Evolutionary conservation across 2,329 filamentous ascomycete species (phyloP).

Genomic region (Hypoxylon sp.): DNA sequence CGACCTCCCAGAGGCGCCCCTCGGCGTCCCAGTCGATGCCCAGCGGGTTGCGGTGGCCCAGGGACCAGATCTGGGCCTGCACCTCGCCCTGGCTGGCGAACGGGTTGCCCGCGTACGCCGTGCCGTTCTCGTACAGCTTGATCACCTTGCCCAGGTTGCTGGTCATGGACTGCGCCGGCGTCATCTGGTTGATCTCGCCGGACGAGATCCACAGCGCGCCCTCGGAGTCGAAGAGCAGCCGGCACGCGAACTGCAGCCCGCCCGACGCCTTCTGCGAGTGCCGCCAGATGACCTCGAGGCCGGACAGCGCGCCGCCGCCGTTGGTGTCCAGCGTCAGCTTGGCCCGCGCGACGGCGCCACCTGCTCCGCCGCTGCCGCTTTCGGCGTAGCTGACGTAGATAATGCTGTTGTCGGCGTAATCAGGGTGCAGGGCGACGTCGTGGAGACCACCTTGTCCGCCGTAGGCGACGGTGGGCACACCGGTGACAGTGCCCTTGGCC

Average conservation of each 20-base stretch:
- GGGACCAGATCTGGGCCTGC: slow-evolving; percentile 46
- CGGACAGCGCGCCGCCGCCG: slow-evolving; percentile 44
- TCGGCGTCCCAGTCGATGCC: slow-evolving; percentile 48
- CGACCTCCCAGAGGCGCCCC: slow-evolving; percentile 49
- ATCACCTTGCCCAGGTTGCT: slow-evolving; percentile 49
- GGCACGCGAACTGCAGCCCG: slow-evolving; percentile 45
- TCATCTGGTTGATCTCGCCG: slow-evolving; percentile 47
- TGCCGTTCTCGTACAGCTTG: slow-evolving; percentile 47
- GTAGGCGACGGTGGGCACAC: slow-evolving; percentile 46
- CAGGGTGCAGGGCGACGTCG: slow-evolving; percentile 48
- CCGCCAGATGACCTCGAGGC: slow-evolving; percentile 47
- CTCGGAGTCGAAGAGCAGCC: slow-evolving; percentile 46
- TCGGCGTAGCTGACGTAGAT: slow-evolving; percentile 49
- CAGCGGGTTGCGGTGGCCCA: slow-evolving; percentile 48
- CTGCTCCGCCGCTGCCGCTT: slow-evolving; percentile 38
- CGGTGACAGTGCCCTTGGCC: slow-evolving; percentile 44
- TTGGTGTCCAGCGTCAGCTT: slow-evolving; percentile 44
- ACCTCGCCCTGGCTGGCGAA: slow-evolving; percentile 45
- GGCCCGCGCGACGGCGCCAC: slow-evolving; percentile 46
- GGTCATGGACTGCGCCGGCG: slow-evolving; percentile 45
- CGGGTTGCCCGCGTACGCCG: slow-evolving; percentile 45
- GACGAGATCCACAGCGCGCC: slow-evolving; percentile 47
- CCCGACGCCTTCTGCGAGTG: slow-evolving; percentile 44
- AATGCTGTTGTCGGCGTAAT: slow-evolving; percentile 45
- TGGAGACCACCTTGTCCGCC: slow-evolving; percentile 47